A percentile compares a stretch with the other conserved stretches of the same genome.
phyloP scores from a whole-genome alignment of 2,329 filamentous ascomycete species.

The Apiospora saccharicola region DNA sequence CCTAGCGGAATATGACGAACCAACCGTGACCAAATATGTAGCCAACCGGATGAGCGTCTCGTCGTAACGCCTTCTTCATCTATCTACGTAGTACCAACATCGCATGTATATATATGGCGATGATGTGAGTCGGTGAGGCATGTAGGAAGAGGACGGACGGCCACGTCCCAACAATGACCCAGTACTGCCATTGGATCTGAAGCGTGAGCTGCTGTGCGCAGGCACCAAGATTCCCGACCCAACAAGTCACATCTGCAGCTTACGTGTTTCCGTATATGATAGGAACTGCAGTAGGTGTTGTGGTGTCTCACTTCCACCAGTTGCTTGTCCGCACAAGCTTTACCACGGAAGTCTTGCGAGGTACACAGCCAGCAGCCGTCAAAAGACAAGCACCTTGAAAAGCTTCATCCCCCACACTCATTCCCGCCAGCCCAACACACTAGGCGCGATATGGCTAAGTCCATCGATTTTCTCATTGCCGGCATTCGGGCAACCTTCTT shows the following conservation, averaged over 20 bases:
- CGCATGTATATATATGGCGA: not conserved
- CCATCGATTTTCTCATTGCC: constrained; percentile 4
- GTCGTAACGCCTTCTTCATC: not conserved
- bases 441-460: constrained; percentile 16
- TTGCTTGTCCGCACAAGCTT: constrained; percentile 1
- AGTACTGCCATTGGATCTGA: not conserved
- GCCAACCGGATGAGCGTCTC: not conserved
- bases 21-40: not conserved
- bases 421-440: constrained; percentile 1
- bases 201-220: constrained; percentile 1
- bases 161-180: not conserved
- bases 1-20: constrained; percentile 15
- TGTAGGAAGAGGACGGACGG: not conserved
- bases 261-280: not conserved
- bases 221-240: constrained; percentile 14
- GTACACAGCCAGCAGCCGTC: not conserved
- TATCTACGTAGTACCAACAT: not conserved
- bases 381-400: not conserved
- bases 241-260: constrained; percentile 17
- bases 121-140: not conserved
- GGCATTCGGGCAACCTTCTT: constrained; percentile 19
- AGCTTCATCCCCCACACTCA: constrained; percentile 19
- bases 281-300: not conserved
- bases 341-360: not conserved
- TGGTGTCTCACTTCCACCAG: not conserved